Percentiles rank a stretch among this genome's conserved stretches.
Conservation (phyloP, 768 basidiomycete genomes). For the Asterophora parasitica region DNA sequence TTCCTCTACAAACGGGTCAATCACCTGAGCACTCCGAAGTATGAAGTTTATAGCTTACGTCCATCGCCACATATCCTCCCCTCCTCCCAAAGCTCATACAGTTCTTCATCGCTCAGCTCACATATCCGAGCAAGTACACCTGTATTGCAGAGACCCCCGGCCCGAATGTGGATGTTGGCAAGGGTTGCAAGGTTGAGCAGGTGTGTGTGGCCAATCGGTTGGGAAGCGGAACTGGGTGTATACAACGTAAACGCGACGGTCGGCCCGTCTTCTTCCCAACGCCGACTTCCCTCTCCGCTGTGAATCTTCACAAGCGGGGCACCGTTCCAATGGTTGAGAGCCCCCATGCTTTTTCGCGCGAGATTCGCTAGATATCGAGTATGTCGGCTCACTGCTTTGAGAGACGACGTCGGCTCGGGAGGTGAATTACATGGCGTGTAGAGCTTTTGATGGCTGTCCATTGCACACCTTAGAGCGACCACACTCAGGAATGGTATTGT, state of each 20-base stretch:
- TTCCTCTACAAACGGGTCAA: conserved; percentile 4
- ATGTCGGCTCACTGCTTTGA: conserved; percentile 9
- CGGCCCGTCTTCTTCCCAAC: conserved; percentile 14
- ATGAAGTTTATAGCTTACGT: not conserved
- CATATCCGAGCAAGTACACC: conserved; percentile 11
- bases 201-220: conserved; percentile 8
- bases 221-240: conserved; percentile 5
- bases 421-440: not conserved
- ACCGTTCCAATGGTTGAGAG: conserved; percentile 9
- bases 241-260: conserved; percentile 14
- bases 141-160: conserved; percentile 14
- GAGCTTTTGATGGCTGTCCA: conserved; percentile 10
- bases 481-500: conserved; percentile 13
- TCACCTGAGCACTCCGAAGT: not conserved
- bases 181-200: conserved; percentile 11
- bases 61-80: conserved; percentile 15
- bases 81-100: conserved; percentile 9
- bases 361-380: conserved; percentile 5
- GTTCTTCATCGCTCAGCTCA: conserved; percentile 9
- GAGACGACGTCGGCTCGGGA: not conserved
- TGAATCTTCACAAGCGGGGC: conserved; percentile 10
- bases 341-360: not conserved
- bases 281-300: conserved; percentile 11
- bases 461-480: conserved; percentile 9
- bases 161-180: conserved; percentile 14